Percentiles rank a stretch among this genome's conserved stretches.
phyloP scores from a whole-genome alignment of 164 flowering plant genomes.

The Hamamelis virginiana region DNA sequence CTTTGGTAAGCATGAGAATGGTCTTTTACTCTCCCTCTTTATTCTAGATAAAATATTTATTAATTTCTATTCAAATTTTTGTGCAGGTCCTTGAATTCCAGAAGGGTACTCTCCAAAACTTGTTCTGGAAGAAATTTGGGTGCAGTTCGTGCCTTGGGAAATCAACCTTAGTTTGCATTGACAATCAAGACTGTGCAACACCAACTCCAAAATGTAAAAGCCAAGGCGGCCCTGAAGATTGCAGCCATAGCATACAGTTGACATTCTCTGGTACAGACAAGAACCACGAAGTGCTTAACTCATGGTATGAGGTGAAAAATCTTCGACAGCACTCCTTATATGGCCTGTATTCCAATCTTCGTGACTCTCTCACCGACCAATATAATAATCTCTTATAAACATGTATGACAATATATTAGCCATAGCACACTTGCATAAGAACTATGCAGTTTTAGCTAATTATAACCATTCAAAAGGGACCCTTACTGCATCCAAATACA shows the following conservation, averaged over 20 bases:
- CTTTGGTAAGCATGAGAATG: slow-evolving; percentile 44
- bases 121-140: slow-evolving; percentile 65
- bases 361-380: slow-evolving; percentile 26
- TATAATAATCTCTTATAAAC: slow-evolving; percentile 1
- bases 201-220: slow-evolving; percentile 38
- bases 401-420: neutral
- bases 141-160: slow-evolving; percentile 48
- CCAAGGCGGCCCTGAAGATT: slow-evolving; percentile 46
- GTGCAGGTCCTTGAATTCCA: slow-evolving; percentile 70
- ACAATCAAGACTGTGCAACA: slow-evolving; percentile 53
- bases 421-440: no score
- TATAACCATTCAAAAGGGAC: neutral
- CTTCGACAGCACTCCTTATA: slow-evolving; percentile 56
- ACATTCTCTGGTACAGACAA: slow-evolving; percentile 77
- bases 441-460: no score
- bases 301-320: slow-evolving; percentile 80
- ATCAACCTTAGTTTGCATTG: slow-evolving; percentile 38
- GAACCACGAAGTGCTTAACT: slow-evolving; percentile 54
- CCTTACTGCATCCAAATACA: no score
- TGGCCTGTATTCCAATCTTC: slow-evolving; percentile 42
- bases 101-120: slow-evolving; percentile 58
- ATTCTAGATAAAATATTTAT: neutral
- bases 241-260: slow-evolving; percentile 59
- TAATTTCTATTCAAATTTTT: neutral
- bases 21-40: neutral